phyloP scores from a whole-genome alignment of 1,139 yeast genomes.

The Hyphopichia buzzinii region DNA sequence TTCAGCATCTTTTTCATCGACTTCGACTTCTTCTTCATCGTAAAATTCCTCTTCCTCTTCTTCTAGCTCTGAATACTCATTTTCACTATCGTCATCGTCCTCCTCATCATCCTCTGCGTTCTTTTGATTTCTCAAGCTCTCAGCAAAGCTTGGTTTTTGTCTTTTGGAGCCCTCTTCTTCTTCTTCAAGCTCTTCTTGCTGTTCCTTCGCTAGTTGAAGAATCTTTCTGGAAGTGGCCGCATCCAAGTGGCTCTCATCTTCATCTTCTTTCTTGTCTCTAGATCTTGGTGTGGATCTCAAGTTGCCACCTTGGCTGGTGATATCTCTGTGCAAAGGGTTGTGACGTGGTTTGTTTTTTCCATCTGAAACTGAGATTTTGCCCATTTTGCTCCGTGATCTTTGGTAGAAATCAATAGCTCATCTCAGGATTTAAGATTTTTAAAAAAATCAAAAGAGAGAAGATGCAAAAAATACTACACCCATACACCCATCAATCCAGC shows the following conservation, averaged over 20 bases:
- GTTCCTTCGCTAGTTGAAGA: slow-evolving; percentile 83
- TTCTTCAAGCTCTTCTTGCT: slow-evolving; percentile 78
- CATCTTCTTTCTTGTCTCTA: slow-evolving; percentile 35
- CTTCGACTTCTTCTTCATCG: slow-evolving; percentile 57
- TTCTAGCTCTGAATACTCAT: slow-evolving; percentile 49
- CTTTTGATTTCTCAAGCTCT: slow-evolving; percentile 24
- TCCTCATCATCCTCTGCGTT: slow-evolving; percentile 31
- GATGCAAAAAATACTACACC: no score
- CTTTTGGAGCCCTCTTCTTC: slow-evolving; percentile 46
- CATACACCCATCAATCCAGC: no score
- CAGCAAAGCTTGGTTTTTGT: slow-evolving; percentile 18
- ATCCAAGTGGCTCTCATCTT: slow-evolving; percentile 69
- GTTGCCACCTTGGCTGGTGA: slow-evolving; percentile 69
- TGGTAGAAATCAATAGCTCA: background rate
- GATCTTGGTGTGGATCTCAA: slow-evolving; percentile 46
- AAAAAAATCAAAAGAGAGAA: slow-evolving; percentile 4
- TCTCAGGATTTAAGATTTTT: background rate
- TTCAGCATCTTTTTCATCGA: slow-evolving; percentile 69
- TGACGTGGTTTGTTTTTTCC: slow-evolving; percentile 56
- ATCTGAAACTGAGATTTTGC: slow-evolving; percentile 54
- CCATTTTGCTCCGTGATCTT: slow-evolving; percentile 51
- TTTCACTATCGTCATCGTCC: slow-evolving; percentile 35
- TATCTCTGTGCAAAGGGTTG: slow-evolving; percentile 76
- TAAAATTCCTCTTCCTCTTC: slow-evolving; percentile 39
- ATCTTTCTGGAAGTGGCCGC: slow-evolving; percentile 83